Evolutionary conservation across 2,329 filamentous ascomycete species (phyloP).

Genomic region (Neocucurbitaria cava): DNA sequence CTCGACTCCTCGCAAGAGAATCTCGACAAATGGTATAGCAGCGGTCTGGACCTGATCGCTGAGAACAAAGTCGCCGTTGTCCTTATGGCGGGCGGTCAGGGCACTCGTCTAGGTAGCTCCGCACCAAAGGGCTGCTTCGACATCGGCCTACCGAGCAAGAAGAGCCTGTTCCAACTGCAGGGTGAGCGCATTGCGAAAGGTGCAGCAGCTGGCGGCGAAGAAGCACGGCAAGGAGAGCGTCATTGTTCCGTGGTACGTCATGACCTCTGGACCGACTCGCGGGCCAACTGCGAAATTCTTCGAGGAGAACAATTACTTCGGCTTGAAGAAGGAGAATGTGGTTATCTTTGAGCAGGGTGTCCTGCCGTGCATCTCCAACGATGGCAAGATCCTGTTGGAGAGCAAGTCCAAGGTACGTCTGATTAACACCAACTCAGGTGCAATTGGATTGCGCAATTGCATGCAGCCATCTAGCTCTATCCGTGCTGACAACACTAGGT

Average conservation of each 20-base stretch:
- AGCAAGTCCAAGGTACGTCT: conserved; percentile 74
- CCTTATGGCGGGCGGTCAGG: conserved; percentile 96
- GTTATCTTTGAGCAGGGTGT: conserved; percentile 96
- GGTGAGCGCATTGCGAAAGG: conserved; percentile 89
- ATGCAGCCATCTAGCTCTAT: background rate
- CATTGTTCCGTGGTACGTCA: conserved; percentile 96
- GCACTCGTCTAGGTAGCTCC: conserved; percentile 91
- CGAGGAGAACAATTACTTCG: conserved; percentile 87
- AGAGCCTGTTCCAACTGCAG: conserved; percentile 97
- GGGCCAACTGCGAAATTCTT: conserved; percentile 95
- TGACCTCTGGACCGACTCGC: conserved; percentile 96
- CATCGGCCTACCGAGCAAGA: conserved; percentile 89
- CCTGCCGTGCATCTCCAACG: conserved; percentile 94
- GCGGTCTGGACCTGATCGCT: conserved; percentile 69
- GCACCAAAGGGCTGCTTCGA: conserved; percentile 98
- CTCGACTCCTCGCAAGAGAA: conserved; percentile 84
- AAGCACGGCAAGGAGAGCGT: conserved; percentile 65
- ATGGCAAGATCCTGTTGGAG: conserved; percentile 96
- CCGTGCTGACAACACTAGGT: conserved; percentile 57
- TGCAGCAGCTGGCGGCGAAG: conserved; percentile 80
- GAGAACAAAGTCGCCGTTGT: conserved; percentile 81
- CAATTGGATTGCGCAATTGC: background rate
- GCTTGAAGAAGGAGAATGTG: conserved; percentile 83
- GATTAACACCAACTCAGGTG: background rate
- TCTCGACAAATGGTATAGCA: conserved; percentile 82